Conservation (phyloP, 2,329 filamentous ascomycete species). For the Fusarium vanettenii region DNA sequence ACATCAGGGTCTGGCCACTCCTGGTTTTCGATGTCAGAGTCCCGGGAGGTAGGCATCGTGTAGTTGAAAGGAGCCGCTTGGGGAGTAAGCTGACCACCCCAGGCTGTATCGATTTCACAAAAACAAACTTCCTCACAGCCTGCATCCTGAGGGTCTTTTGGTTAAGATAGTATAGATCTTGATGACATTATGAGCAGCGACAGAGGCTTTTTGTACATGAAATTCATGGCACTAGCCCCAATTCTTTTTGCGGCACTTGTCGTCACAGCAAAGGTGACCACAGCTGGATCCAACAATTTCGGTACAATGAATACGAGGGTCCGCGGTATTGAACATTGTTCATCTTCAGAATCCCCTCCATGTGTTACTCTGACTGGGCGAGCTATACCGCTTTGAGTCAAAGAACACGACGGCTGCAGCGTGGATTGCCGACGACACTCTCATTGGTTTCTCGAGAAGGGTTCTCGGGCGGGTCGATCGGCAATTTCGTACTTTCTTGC, state of each 20-base stretch:
- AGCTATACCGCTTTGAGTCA: background rate
- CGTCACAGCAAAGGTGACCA: background rate
- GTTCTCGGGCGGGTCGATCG: background rate
- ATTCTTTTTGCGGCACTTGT: background rate
- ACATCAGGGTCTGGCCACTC: background rate
- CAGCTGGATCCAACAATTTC: background rate
- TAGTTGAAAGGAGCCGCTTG: background rate
- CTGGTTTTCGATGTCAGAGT: background rate
- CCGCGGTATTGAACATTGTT: background rate
- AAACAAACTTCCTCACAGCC: background rate
- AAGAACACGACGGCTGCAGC: background rate
- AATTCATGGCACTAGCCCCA: background rate
- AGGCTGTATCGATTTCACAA: background rate
- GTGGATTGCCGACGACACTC: background rate
- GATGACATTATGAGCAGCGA: background rate
- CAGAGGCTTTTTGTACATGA: background rate
- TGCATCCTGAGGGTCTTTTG: background rate
- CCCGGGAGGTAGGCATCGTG: background rate
- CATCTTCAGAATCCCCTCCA: background rate
- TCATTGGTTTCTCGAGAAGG: background rate
- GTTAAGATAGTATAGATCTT: background rate
- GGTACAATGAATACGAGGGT: background rate
- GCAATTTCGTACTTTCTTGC: background rate
- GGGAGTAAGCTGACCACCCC: background rate
- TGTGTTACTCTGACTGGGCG: background rate